Conservation (phyloP, 441 rosid species). For the Cnidoscolus chayamansa region DNA sequence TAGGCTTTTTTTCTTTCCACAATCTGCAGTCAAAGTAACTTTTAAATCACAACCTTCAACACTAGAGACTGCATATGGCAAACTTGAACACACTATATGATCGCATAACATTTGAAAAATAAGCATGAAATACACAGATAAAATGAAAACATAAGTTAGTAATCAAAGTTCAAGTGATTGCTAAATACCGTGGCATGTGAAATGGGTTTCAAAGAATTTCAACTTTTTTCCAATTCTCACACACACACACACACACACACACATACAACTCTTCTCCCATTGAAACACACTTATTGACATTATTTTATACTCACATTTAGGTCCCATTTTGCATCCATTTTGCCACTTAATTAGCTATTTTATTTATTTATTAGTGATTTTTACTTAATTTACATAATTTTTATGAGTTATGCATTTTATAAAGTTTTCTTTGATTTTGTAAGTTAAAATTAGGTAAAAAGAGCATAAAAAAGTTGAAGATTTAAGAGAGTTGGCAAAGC, state of each 20-base stretch:
- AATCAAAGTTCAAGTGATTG: neutral
- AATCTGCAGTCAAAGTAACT: slow-evolving; percentile 40
- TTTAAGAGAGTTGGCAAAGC: too few species aligned
- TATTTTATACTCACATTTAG: too few species aligned
- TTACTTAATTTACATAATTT: too few species aligned
- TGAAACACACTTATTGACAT: neutral
- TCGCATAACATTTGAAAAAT: neutral
- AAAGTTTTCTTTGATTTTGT: too few species aligned
- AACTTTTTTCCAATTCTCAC: neutral
- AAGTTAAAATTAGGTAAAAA: too few species aligned
- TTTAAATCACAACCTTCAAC: slow-evolving; percentile 45
- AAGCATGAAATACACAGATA: neutral
- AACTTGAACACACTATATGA: neutral
- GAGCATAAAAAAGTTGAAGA: too few species aligned
- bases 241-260: too few species aligned
- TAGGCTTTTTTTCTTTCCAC: slow-evolving; percentile 56
- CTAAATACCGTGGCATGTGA: neutral
- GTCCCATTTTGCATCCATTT: too few species aligned
- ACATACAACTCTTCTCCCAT: neutral
- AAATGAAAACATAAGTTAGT: neutral
- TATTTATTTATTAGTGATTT: too few species aligned
- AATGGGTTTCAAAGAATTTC: neutral
- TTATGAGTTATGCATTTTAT: too few species aligned
- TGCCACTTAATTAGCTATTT: too few species aligned
- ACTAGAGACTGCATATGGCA: slow-evolving; percentile 30